Conservation (phyloP, 2,329 filamentous ascomycete species). For the Falciphora oryzae region DNA sequence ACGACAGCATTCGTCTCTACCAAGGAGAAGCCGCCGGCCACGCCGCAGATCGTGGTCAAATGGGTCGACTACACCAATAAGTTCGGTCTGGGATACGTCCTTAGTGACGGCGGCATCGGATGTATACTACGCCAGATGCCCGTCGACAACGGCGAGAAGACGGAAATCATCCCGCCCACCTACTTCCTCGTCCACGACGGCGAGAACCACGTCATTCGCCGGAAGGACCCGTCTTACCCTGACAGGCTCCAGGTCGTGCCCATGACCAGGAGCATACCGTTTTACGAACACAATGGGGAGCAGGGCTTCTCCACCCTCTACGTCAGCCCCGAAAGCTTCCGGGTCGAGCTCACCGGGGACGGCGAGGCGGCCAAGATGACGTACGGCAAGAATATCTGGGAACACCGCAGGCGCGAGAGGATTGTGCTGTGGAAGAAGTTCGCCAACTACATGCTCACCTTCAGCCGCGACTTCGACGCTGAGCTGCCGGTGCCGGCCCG, state of each 20-base stretch:
- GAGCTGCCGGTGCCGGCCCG: constrained; percentile 33
- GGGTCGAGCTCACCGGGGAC: constrained; percentile 48
- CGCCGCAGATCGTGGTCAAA: constrained; percentile 64
- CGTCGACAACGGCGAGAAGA: constrained; percentile 42
- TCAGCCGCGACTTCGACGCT: constrained; percentile 63
- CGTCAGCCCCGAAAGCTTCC: constrained; percentile 58
- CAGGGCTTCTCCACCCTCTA: constrained; percentile 57
- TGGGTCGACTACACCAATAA: constrained; percentile 90
- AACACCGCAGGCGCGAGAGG: constrained; percentile 60
- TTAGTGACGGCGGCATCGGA: constrained; percentile 75
- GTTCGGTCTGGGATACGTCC: constrained; percentile 76
- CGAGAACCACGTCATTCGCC: constrained; percentile 62
- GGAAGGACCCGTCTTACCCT: constrained; percentile 46
- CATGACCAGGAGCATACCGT: constrained; percentile 60
- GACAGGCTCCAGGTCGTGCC: constrained; percentile 59
- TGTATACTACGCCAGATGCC: constrained; percentile 58
- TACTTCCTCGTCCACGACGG: constrained; percentile 67
- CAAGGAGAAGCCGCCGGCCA: constrained; percentile 45
- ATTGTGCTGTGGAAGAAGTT: constrained; percentile 68
- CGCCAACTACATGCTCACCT: constrained; percentile 68
- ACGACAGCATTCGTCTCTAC: constrained; percentile 55
- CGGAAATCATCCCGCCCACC: constrained; percentile 57
- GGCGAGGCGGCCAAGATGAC: constrained; percentile 56
- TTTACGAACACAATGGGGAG: constrained; percentile 66
- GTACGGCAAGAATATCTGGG: constrained; percentile 57